Evolutionary conservation across 202 grass and related monocot species (phyloP).

Genomic region (Setaria viridis): DNA sequence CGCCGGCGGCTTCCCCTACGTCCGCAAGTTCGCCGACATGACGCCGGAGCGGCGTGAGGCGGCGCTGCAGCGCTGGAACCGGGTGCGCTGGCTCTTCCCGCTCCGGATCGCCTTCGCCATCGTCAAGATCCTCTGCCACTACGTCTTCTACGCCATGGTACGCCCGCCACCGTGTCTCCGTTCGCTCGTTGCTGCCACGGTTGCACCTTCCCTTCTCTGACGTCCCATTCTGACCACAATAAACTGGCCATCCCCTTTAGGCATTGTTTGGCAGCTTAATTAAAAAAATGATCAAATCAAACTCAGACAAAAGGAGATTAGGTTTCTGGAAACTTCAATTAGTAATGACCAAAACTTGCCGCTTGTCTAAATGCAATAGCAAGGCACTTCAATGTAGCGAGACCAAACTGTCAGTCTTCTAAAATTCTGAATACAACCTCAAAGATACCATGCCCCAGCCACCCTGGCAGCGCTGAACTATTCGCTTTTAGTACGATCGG

Average conservation of each 20-base stretch:
- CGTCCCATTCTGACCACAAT: constrained; percentile 13
- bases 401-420: background rate
- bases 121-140: constrained; percentile 67
- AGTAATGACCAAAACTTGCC: too few relatives aligned
- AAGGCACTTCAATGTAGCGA: background rate
- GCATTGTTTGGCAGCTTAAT: background rate
- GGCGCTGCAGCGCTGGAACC: constrained; percentile 66
- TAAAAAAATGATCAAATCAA: background rate
- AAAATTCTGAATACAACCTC: constrained; percentile 2
- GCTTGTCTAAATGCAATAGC: background rate
- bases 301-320: background rate
- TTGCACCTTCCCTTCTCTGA: background rate
- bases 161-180: background rate
- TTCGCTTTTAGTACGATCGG: constrained; percentile 7
- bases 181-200: background rate
- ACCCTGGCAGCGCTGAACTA: background rate
- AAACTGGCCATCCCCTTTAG: background rate
- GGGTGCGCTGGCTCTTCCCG: constrained; percentile 50
- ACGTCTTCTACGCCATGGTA: constrained; percentile 76
- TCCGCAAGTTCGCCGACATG: constrained; percentile 68
- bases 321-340: background rate
- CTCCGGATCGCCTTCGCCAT: constrained; percentile 57
- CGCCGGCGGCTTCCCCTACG: constrained; percentile 50
- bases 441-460: background rate
- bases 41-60: constrained; percentile 53